Evolutionary conservation across 352 stramenopile genomes (phyloP), one percentile per base, ranked within the genome.

Genomic region (Globisporangium mamillatum): DNA sequence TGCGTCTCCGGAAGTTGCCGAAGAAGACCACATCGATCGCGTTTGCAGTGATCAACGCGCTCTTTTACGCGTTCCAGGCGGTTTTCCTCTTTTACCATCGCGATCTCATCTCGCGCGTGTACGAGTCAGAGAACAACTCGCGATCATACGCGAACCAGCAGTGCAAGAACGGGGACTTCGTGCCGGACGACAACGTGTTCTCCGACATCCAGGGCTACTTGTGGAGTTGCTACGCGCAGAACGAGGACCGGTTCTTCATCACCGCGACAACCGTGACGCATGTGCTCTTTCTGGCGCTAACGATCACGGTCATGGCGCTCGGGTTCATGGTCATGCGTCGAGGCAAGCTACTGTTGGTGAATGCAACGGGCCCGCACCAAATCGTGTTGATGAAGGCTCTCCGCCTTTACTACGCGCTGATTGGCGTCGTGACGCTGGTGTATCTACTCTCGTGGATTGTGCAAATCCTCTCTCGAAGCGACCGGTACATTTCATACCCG

Each of bases 291-390:
- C 70, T 94, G 1, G 82, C 80, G 24, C 71, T 95, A 14, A 94
- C 86, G 2, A 72, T 94, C 22, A 82, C 83, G 2, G 86, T 96
- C 50, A 93, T 95, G 82, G 79, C 79, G 3, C 76, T 96, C 36
- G 89, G 89, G 1, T 71, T 93, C 10, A 92, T 96, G 82, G 89
- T 96, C 18, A 95, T 96, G 89, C 84, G 83, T 2, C 80, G 86
- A 22, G 89, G 89, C 18, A 92, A 90, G 58, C 66, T 92, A 55
- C 59, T 96, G 22, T 69, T 94, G 32, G 77, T 86, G 25, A 93
- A 89, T 36, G 83, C 86, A 6, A 90, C 79, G 0, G 86, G 83
- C 0, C 77, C 83, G 4, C 86, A 94, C 52, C 84, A 93, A 65
- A 64, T 93, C 34, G 85, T 93, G 4, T 68, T 96, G n/a, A 72